A percentile compares a stretch with the other conserved stretches of the same genome.
These are phyloP conservation scores for Glaciozyma antarctica DNA, from an alignment of 768 basidiomycete species.

Conservation along the genomic window DNA sequence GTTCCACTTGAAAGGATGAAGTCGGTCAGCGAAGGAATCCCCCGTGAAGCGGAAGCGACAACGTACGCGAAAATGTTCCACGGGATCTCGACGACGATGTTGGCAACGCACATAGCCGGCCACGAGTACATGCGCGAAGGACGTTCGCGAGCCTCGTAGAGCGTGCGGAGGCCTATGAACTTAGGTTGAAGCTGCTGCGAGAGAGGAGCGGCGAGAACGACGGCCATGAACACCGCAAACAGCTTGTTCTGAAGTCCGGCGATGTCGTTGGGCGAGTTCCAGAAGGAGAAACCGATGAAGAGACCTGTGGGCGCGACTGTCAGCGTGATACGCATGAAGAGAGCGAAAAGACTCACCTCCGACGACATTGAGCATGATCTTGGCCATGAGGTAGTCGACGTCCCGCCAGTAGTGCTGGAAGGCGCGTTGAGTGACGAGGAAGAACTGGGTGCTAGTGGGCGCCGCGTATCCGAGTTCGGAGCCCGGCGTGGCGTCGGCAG, in stretches of 20 bases:
- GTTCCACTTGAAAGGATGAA: slow-evolving; percentile 38
- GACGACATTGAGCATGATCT: slow-evolving; percentile 6
- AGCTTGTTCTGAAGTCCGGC: slow-evolving; percentile 31
- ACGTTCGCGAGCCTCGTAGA: slow-evolving; percentile 60
- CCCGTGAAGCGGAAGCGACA: slow-evolving; percentile 17
- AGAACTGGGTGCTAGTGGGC: slow-evolving; percentile 16
- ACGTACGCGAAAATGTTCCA: slow-evolving; percentile 18
- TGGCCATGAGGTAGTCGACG: slow-evolving; percentile 38
- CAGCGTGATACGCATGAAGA: too few species aligned
- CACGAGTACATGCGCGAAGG: slow-evolving; percentile 59
- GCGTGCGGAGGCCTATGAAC: slow-evolving; percentile 51
- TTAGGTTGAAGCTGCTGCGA: slow-evolving; percentile 57
- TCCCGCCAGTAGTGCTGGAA: slow-evolving; percentile 43
- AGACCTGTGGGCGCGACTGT: slow-evolving; percentile 15
- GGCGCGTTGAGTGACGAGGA: slow-evolving; percentile 33
- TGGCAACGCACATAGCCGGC: slow-evolving; percentile 38
- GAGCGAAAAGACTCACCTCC: too few species aligned
- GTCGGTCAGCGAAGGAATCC: not conserved
- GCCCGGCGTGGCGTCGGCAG: slow-evolving; percentile 31
- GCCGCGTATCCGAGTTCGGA: slow-evolving; percentile 28
- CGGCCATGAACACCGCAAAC: slow-evolving; percentile 29
- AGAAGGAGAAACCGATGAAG: slow-evolving; percentile 36
- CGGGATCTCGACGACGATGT: slow-evolving; percentile 32
- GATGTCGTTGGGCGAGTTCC: slow-evolving; percentile 12
- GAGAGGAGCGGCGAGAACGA: slow-evolving; percentile 42